Evolutionary conservation across 345 rosid genomes (phyloP), one percentile per base, ranked within the genome.

Genomic region (Dipteronia sinensis): DNA sequence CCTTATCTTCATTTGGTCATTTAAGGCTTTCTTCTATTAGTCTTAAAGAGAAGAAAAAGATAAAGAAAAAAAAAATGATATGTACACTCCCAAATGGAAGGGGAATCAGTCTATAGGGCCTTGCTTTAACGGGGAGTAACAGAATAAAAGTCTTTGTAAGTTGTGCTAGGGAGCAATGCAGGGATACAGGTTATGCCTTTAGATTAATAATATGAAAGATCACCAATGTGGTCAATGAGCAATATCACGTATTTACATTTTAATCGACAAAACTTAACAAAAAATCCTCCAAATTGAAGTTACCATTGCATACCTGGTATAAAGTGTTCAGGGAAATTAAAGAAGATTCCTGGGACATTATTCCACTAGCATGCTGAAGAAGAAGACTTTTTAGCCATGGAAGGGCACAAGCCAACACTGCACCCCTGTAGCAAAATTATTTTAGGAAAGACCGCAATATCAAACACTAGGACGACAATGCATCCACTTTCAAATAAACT

Each of bases 341-440:
- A 17, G 97, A 89, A 34, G 98, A 91, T 72, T 89, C 97, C 81
- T 94, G 98, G 23, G 99, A 89, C 92, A 90, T 86, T 73, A 97
- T 87, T 75, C 90, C 89, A 78, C 89, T 92, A 40, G 98, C 90
- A 81, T 97, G 98, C 76, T 91, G 91, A 79, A 91, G 93, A 59
- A 97, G 87, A 68, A 94, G 81, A 81, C 89, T 81, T 80, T 90
- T 92, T 51, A 97, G 89, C 98, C 98, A 94, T 0, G 99, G 98
- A 81, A 94, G 88, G 40, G 93, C 81, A 82, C 98, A 97, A 31
- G 87, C 97, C 77, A 91, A 78, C 55, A 97, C 88, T 75, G 98
- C 97, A 76, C 98, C 99, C 85, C 99, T 97, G 88, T 78, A 82
- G 22, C 44, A 74, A 67, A 62, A 49, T 31, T 4, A 31, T 19